These are phyloP conservation scores for Xylaria intraflava DNA, from an alignment of 495 filamentous ascomycete species.

Conservation along the genomic window DNA sequence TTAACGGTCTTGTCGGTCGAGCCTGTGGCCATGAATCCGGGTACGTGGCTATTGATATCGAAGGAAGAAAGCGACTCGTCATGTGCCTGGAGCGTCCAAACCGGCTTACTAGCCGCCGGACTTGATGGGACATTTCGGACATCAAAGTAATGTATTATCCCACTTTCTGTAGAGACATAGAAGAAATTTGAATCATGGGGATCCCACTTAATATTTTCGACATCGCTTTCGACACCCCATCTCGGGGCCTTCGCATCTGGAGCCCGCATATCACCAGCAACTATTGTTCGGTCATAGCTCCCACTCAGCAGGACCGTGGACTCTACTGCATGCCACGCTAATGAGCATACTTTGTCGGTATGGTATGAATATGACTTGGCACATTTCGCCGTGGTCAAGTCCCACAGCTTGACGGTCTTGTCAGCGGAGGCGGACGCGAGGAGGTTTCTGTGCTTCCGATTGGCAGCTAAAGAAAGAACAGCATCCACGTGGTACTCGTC, in stretches of 20 bases:
- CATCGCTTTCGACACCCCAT: conserved; percentile 91
- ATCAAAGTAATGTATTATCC: conserved; percentile 84
- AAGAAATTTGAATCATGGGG: conserved; percentile 87
- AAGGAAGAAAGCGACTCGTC: conserved; percentile 92
- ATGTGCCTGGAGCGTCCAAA: conserved; percentile 94
- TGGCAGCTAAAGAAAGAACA: conserved; percentile 81
- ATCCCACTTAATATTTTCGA: conserved; percentile 89
- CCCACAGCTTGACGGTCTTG: conserved; percentile 96
- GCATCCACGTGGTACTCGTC: conserved; percentile 93
- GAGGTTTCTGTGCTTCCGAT: conserved; percentile 86
- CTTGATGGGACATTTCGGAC: conserved; percentile 59
- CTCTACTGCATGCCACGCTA: conserved; percentile 85
- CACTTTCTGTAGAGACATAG: conserved; percentile 89
- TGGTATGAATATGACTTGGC: conserved; percentile 90
- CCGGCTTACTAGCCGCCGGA: conserved; percentile 67
- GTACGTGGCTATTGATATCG: conserved; percentile 80
- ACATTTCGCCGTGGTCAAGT: conserved; percentile 81
- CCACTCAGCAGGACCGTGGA: conserved; percentile 84
- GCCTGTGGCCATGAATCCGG: conserved; percentile 86
- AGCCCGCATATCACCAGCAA: conserved; percentile 87
- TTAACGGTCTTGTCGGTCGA: conserved; percentile 92
- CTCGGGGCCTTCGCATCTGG: conserved; percentile 69
- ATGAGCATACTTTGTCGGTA: conserved; percentile 91
- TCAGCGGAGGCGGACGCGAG: conserved; percentile 95
- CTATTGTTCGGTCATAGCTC: conserved; percentile 88